Evolutionary conservation across 305 asterid species (phyloP).

Genomic region (Fraxinus nigra): DNA sequence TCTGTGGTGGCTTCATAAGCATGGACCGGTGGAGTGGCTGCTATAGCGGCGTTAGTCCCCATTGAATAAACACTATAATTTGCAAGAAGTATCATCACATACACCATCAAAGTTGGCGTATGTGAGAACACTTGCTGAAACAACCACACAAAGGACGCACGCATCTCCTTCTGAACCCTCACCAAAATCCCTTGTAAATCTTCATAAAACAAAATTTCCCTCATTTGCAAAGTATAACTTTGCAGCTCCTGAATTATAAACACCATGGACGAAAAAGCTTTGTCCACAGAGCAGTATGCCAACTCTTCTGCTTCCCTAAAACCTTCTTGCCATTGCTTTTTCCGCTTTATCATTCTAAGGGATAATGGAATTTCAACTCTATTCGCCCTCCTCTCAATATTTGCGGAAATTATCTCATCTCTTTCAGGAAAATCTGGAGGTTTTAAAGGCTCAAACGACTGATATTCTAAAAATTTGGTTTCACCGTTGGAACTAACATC

Average conservation of each 20-base stretch:
- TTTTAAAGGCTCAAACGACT: slow-evolving; percentile 45
- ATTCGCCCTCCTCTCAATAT: slow-evolving; percentile 69
- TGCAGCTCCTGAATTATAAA: slow-evolving; percentile 88
- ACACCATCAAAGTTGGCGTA: slow-evolving; percentile 89
- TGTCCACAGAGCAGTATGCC: slow-evolving; percentile 75
- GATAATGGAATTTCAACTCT: slow-evolving; percentile 77
- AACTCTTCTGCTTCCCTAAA: slow-evolving; percentile 59
- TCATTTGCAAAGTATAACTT: slow-evolving; percentile 70
- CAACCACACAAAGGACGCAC: slow-evolving; percentile 91
- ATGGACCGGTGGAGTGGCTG: slow-evolving; percentile 39
- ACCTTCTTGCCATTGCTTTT: slow-evolving; percentile 75
- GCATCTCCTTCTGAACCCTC: slow-evolving; percentile 82
- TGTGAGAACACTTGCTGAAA: slow-evolving; percentile 92
- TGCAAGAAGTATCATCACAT: slow-evolving; percentile 87
- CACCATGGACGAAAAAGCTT: slow-evolving; percentile 93
- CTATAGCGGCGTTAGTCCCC: slow-evolving; percentile 55
- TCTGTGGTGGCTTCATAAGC: slow-evolving; percentile 31
- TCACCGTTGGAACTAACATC: slow-evolving; percentile 17
- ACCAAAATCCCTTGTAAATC: slow-evolving; percentile 74
- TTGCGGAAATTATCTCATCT: slow-evolving; percentile 52
- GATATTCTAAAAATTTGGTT: slow-evolving; percentile 30
- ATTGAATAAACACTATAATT: slow-evolving; percentile 83
- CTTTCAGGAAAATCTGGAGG: slow-evolving; percentile 51
- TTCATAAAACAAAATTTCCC: slow-evolving; percentile 63
- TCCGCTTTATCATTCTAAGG: slow-evolving; percentile 67